These are phyloP conservation scores for Trametes villosa DNA, from an alignment of 768 basidiomycete species.

Conservation along the genomic window DNA sequence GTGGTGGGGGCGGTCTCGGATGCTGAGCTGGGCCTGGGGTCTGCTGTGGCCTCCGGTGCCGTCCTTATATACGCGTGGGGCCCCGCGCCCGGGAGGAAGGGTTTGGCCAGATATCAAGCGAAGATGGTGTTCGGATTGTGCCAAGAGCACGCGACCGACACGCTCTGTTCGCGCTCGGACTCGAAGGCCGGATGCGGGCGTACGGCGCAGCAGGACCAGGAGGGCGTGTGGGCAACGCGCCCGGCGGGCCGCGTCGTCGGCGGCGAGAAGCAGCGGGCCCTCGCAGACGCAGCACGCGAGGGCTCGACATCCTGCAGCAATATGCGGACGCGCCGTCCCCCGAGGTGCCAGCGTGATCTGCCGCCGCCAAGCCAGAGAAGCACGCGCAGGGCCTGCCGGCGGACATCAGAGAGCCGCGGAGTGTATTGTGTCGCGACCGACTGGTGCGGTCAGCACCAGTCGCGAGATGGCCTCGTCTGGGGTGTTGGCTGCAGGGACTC, in stretches of 20 bases:
- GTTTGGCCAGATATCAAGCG: neutral
- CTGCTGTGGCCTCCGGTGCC: neutral
- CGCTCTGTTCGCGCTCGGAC: too few species aligned
- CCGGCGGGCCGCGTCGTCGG: neutral
- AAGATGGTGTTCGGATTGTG: neutral
- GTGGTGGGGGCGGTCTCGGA: slow-evolving; percentile 1
- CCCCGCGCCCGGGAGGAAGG: neutral
- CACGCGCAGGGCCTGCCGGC: neutral
- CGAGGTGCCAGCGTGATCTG: neutral
- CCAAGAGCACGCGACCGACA: neutral
- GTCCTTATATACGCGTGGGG: neutral
- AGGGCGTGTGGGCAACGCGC: neutral
- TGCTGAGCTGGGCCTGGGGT: slow-evolving; percentile 10
- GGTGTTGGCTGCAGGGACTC: too few species aligned
- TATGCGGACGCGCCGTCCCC: neutral
- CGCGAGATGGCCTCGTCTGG: too few species aligned
- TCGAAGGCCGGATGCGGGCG: neutral
- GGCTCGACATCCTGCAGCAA: slow-evolving; percentile 5
- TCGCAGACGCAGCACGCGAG: slow-evolving; percentile 8
- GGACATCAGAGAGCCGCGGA: neutral
- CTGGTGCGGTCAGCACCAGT: too few species aligned
- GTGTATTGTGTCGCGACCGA: neutral
- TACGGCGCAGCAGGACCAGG: neutral
- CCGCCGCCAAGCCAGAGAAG: neutral
- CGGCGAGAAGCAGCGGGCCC: neutral